A percentile compares a stretch with the other conserved stretches of the same genome.
These are phyloP conservation scores for Ceratobasidium sp. DNA, from an alignment of 1,284 basidiomycete species.

Conservation along the genomic window DNA sequence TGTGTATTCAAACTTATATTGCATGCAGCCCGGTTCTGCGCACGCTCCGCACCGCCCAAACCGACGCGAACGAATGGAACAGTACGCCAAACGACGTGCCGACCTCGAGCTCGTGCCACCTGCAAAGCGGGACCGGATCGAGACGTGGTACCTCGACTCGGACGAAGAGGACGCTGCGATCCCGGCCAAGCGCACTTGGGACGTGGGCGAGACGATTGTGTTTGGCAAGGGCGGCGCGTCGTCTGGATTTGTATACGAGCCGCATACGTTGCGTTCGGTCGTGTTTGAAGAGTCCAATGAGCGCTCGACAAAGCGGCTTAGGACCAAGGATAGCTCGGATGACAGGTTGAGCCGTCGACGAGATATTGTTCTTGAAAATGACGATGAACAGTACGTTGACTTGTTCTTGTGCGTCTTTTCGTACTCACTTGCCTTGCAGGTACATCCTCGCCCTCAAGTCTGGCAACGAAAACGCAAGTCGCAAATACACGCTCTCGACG, in stretches of 20 bases:
- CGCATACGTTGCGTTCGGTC: conserved; percentile 44
- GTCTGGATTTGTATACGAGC: conserved; percentile 49
- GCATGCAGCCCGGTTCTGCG: conserved; percentile 45
- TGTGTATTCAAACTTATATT: neutral
- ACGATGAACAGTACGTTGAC: conserved; percentile 44
- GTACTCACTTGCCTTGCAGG: conserved; percentile 2
- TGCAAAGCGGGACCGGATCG: conserved; percentile 36
- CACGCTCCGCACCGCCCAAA: conserved; percentile 48
- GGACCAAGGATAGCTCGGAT: neutral
- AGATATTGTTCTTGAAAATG: conserved; percentile 45
- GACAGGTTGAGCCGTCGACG: neutral
- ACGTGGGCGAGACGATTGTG: conserved; percentile 35
- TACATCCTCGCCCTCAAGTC: conserved; percentile 34
- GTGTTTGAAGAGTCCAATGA: conserved; percentile 42
- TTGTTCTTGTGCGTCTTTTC: neutral
- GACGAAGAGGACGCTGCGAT: conserved; percentile 34
- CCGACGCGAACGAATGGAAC: conserved; percentile 49
- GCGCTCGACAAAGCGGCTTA: conserved; percentile 30
- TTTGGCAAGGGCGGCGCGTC: conserved; percentile 35
- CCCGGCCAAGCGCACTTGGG: conserved; percentile 29
- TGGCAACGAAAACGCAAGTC: neutral
- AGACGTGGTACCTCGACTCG: conserved; percentile 41
- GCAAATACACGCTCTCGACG: conserved; percentile 32
- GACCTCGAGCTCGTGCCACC: conserved; percentile 48
- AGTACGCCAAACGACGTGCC: conserved; percentile 49